Percentiles rank a stretch among this genome's conserved stretches.
phyloP scores from a whole-genome alignment of 805 yeast species.

The Ogataea polymorpha region DNA sequence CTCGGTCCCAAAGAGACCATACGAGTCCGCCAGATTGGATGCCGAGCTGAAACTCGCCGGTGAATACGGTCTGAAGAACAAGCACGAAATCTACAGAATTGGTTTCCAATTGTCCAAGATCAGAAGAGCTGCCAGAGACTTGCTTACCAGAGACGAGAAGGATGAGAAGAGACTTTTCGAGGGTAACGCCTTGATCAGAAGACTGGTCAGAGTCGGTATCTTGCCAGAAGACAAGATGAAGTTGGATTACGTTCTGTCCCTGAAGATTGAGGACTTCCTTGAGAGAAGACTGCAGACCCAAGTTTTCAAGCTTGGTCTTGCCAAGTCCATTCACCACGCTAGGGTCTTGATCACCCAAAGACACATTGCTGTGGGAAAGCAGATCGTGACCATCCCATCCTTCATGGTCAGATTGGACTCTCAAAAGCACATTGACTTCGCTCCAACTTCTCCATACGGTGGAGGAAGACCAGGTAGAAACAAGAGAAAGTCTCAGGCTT shows the following conservation, averaged over 20 bases:
- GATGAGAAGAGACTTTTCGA: slow-evolving; percentile 99
- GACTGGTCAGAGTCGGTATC: slow-evolving; percentile 99
- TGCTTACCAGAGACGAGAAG: slow-evolving; percentile 99
- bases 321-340: slow-evolving; percentile 99
- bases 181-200: slow-evolving; percentile 99
- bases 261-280: slow-evolving; percentile 97
- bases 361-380: slow-evolving; percentile 99
- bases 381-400: slow-evolving; percentile 96
- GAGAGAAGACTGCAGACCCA: slow-evolving; percentile 99
- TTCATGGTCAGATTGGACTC: slow-evolving; percentile 99
- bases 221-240: slow-evolving; percentile 99
- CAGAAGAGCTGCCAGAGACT: slow-evolving; percentile 99
- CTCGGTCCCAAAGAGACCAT: slow-evolving; percentile 99
- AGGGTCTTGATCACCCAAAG: slow-evolving; percentile 98
- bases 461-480: slow-evolving; percentile 99
- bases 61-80: slow-evolving; percentile 99
- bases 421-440: slow-evolving; percentile 99
- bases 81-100: slow-evolving; percentile 99
- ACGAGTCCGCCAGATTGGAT: slow-evolving; percentile 99
- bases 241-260: slow-evolving; percentile 99
- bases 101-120: slow-evolving; percentile 99
- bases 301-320: slow-evolving; percentile 99
- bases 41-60: slow-evolving; percentile 99
- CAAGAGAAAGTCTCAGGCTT: slow-evolving; percentile 85
- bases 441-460: slow-evolving; percentile 99